A percentile compares a stretch with the other conserved stretches of the same genome.
phyloP scores from a whole-genome alignment of 169 alveolate genomes.

The Babesia bovis region DNA sequence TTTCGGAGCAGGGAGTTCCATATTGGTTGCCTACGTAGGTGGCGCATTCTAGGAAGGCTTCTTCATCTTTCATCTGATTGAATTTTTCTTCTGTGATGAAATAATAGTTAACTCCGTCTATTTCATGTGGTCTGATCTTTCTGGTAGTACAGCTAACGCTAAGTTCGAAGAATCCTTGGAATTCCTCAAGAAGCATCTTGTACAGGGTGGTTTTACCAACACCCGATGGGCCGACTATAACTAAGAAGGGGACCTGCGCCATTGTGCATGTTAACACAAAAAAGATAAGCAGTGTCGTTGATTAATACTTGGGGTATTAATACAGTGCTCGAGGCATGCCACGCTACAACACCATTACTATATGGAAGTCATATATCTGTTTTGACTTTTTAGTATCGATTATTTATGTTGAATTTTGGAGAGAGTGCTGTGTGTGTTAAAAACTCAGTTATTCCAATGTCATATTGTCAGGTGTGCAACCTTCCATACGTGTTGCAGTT shows the following conservation, averaged over 20 bases:
- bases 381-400: no score
- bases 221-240: slow-evolving; percentile 91
- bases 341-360: neutral
- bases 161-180: slow-evolving; percentile 71
- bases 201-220: slow-evolving; percentile 89
- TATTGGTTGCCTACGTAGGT: slow-evolving; percentile 82
- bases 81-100: slow-evolving; percentile 82
- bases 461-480: no score
- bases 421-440: no score
- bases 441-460: no score
- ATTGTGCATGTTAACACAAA: neutral
- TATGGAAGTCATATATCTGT: no score
- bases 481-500: no score
- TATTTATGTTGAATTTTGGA: no score
- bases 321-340: no score
- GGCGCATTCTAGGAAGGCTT: slow-evolving; percentile 81
- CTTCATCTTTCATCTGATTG: slow-evolving; percentile 70
- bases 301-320: neutral
- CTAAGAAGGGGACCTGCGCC: slow-evolving; percentile 70
- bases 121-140: slow-evolving; percentile 80
- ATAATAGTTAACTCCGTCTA: slow-evolving; percentile 81
- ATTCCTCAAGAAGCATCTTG: slow-evolving; percentile 64
- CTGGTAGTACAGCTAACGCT: slow-evolving; percentile 87
- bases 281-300: neutral
- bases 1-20: slow-evolving; percentile 81